Base-by-base conservation (phyloP, 768 basidiomycete genomes). In the Myochromella boudieri region DNA sequence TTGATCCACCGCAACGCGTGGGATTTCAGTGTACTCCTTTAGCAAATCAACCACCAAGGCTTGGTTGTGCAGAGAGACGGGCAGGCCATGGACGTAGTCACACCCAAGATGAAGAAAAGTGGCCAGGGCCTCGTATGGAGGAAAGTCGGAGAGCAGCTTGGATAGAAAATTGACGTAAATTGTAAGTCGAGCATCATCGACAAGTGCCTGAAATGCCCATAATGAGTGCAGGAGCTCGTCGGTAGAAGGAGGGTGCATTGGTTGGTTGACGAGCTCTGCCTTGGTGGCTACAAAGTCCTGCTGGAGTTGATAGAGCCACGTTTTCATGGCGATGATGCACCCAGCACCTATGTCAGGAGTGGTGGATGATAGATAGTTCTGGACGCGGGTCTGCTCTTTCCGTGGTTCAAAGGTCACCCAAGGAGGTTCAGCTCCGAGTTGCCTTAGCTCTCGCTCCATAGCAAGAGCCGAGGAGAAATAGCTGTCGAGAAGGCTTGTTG, bases 171-270 rank as follows among this genome's bases (percentile, higher is more conserved):
- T 37, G 26, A 22, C 27, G 38, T 21, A 41, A 14, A 45, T 25
- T 2, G 42, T 44, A 4, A 47, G 29, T 34, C 29, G 45, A 20
- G 53, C 49, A 25, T 54, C 46, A 7, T 54, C 44, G 3, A 51
- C 33, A 15, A 48, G 25, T 5, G 20, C 34, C 17, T 51, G 53
- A 17, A 54, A 51, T 17, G 37, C 27, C 37, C 45, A 51, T 14
- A 54, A 24, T 6, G 49, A 51, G 29, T 44, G 42, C 26, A 54
- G 10, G 12, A 51, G 21, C 20, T 54, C 38, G 14, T 51, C 46
- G 7, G 34, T 48, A 8, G 29, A 20, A 26, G 42, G 40, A 20
- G 28, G n/a, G 34, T 34, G 25, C 4, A n/a, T 29, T 6, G 21
- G 37, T 15, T 37, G 38, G 12, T 22, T 27, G 21, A 12, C 37